Evolutionary conservation across 306 rosid genomes (phyloP).

Genomic region (Vigna reflexopilosa): DNA sequence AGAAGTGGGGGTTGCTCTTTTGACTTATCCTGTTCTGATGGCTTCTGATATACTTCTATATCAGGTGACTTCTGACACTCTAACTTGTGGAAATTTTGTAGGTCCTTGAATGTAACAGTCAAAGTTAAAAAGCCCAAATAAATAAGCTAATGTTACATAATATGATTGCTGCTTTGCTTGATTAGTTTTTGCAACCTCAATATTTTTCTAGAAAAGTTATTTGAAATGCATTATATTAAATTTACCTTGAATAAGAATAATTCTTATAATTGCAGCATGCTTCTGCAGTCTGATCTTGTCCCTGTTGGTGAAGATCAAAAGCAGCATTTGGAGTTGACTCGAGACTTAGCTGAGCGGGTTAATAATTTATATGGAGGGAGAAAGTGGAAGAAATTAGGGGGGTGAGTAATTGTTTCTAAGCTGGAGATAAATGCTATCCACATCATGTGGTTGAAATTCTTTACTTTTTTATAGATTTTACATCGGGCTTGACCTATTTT

Average conservation of each 20-base stretch:
- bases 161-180: slow-evolving; percentile 23
- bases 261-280: slow-evolving; percentile 58
- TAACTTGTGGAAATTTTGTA: slow-evolving; percentile 24
- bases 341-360: slow-evolving; percentile 91
- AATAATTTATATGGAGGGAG: slow-evolving; percentile 92
- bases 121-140: slow-evolving; percentile 30
- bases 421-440: slow-evolving; percentile 22
- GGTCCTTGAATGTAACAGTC: slow-evolving; percentile 26
- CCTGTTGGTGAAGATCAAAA: slow-evolving; percentile 99
- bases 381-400: slow-evolving; percentile 98
- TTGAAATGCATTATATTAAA: slow-evolving; percentile 37
- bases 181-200: slow-evolving; percentile 24
- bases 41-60: slow-evolving; percentile 97
- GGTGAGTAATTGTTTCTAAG: slow-evolving; percentile 61
- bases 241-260: slow-evolving; percentile 41
- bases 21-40: slow-evolving; percentile 98
- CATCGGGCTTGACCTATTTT: slow-evolving; percentile 43
- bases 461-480: slow-evolving; percentile 28
- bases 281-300: slow-evolving; percentile 86
- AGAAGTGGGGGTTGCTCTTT: slow-evolving; percentile 93
- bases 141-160: slow-evolving; percentile 26
- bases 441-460: slow-evolving; percentile 23
- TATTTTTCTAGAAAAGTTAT: slow-evolving; percentile 13
- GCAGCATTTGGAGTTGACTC: slow-evolving; percentile 96
- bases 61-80: slow-evolving; percentile 66